Percentiles rank a stretch among this genome's conserved stretches.
Conservation (phyloP, 805 yeast genomes). For the Candida ortonii region DNA sequence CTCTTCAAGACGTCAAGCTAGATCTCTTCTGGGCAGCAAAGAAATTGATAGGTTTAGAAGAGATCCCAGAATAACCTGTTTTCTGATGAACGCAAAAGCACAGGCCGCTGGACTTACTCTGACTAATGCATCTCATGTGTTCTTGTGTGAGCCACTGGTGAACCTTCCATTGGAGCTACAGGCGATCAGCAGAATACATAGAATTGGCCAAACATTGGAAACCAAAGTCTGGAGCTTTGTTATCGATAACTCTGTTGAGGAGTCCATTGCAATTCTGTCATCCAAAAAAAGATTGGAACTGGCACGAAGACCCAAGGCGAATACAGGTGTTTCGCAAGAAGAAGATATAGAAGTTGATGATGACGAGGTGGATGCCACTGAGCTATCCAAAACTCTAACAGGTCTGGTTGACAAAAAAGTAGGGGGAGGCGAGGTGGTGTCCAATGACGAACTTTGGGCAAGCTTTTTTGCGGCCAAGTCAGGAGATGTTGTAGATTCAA, state of each 20-base stretch:
- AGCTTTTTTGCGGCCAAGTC: constrained; percentile 47
- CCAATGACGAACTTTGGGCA: constrained; percentile 58
- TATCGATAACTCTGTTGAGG: constrained; percentile 82
- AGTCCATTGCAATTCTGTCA: constrained; percentile 70
- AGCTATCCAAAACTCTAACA: constrained; percentile 50
- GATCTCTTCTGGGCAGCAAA: constrained; percentile 21
- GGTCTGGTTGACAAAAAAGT: constrained; percentile 44
- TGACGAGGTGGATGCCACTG: constrained; percentile 51
- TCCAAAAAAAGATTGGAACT: constrained; percentile 56
- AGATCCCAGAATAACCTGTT: constrained; percentile 68
- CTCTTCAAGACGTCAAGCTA: not conserved
- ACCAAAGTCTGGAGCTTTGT: constrained; percentile 94
- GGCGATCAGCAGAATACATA: constrained; percentile 86
- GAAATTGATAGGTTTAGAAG: constrained; percentile 60
- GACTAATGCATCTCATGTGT: constrained; percentile 89
- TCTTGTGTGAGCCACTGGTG: constrained; percentile 88
- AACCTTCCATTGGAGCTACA: constrained; percentile 85
- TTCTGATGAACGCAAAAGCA: constrained; percentile 77
- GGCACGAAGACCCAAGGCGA: constrained; percentile 26
- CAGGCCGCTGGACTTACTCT: constrained; percentile 90
- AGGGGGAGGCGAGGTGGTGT: constrained; percentile 58
- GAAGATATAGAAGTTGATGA: constrained; percentile 29
- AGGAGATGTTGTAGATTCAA: constrained; percentile 18
- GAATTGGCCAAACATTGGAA: constrained; percentile 81
- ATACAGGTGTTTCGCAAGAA: constrained; percentile 9